Evolutionary conservation across 306 rosid species (phyloP).

Genomic region (Prunus mume): DNA sequence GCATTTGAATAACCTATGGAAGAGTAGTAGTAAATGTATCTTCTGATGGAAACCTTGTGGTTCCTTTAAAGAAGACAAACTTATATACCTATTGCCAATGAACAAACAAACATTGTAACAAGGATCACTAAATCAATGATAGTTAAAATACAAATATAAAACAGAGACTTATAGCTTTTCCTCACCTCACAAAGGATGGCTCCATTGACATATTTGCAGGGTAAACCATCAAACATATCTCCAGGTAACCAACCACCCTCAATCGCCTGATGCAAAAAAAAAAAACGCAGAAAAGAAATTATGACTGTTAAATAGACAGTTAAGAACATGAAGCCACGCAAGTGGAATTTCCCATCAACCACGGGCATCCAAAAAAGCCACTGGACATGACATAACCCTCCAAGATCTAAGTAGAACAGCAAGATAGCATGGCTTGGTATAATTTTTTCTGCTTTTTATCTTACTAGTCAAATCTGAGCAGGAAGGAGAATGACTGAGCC

Average conservation of each 20-base stretch:
- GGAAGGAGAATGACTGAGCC: neutral
- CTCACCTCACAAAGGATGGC: slow-evolving; percentile 21
- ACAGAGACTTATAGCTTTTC: neutral
- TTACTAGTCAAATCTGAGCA: neutral
- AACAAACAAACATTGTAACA: neutral
- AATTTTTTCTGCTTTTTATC: neutral
- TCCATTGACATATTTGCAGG: slow-evolving; percentile 18
- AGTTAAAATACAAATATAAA: neutral
- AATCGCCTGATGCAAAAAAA: slow-evolving; percentile 12
- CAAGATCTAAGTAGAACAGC: neutral
- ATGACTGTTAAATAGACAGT: neutral
- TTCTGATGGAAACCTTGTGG: too few relatives aligned
- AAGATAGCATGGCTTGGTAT: neutral
- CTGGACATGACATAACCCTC: neutral
- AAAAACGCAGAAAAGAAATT: neutral
- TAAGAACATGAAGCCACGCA: slow-evolving; percentile 1
- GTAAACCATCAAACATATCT: slow-evolving; percentile 6
- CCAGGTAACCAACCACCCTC: slow-evolving; percentile 28
- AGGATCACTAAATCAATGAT: neutral
- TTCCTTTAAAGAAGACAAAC: too few relatives aligned
- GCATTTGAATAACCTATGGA: neutral
- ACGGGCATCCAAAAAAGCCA: neutral
- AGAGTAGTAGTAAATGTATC: neutral
- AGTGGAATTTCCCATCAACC: neutral
- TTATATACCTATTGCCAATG: too few relatives aligned